phyloP scores from a whole-genome alignment of 177 flowering plant genomes.

The Vitis hybrid region DNA sequence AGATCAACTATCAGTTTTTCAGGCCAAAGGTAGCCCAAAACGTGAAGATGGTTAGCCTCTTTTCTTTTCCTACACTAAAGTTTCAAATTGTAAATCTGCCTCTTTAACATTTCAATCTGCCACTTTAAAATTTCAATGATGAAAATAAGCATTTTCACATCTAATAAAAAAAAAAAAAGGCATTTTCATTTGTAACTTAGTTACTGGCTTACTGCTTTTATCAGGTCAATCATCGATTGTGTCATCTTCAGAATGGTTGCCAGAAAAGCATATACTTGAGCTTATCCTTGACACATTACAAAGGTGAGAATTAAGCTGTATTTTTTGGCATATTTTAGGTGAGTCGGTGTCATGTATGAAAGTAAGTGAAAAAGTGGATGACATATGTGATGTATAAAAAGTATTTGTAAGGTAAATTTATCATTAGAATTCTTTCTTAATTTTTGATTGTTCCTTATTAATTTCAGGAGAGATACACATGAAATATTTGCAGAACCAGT shows the following conservation, averaged over 20 bases:
- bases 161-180: no score
- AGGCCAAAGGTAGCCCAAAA: conserved; percentile 11
- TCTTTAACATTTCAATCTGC: not conserved
- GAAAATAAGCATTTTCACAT: not conserved
- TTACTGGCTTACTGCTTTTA: not conserved
- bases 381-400: no score
- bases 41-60: conserved; percentile 17
- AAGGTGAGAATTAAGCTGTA: conserved; percentile 33
- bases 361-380: no score
- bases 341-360: no score
- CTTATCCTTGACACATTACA: conserved; percentile 57
- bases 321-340: not conserved
- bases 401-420: not conserved
- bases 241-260: conserved; percentile 25
- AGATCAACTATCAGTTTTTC: conserved; percentile 14
- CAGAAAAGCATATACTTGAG: conserved; percentile 51
- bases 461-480: conserved; percentile 61
- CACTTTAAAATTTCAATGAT: not conserved
- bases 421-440: not conserved
- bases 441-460: not conserved
- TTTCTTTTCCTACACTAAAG: not conserved
- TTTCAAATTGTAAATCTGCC: not conserved
- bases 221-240: conserved; percentile 21
- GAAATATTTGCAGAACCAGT: conserved; percentile 81
- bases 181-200: not conserved